These are phyloP conservation scores for Fusarium domesticum DNA, from an alignment of 2,329 filamentous ascomycete species.

Conservation along the genomic window DNA sequence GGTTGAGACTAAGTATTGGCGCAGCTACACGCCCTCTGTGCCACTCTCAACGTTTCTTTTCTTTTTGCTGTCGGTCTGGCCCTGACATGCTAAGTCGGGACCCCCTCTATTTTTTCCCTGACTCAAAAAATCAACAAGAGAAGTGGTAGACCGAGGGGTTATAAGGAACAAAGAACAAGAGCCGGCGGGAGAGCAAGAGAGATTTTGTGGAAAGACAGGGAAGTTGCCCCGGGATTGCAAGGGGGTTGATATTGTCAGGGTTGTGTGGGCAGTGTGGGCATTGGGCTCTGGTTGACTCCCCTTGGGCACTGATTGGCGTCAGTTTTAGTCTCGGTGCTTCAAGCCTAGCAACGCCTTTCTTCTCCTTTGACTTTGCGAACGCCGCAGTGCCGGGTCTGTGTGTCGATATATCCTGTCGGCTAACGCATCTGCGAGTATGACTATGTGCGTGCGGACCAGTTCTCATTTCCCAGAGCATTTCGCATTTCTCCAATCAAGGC, in stretches of 20 bases:
- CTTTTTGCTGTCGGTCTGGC: no score
- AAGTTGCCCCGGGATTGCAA: background rate
- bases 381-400: slow-evolving; percentile 24
- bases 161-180: background rate
- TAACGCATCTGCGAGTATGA: slow-evolving; percentile 24
- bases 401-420: slow-evolving; percentile 7
- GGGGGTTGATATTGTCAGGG: no score
- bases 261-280: slow-evolving; percentile 28
- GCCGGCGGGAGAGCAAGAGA: background rate
- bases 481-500: slow-evolving; percentile 22
- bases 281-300: slow-evolving; percentile 24
- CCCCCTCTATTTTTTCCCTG: no score
- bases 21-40: no score
- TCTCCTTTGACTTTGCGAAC: slow-evolving; percentile 27
- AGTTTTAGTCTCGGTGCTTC: slow-evolving; percentile 22
- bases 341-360: slow-evolving; percentile 26
- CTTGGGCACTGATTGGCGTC: slow-evolving; percentile 21
- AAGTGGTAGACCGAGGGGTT: no score
- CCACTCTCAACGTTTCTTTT: no score
- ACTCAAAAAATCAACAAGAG: no score
- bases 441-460: slow-evolving; percentile 26
- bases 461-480: slow-evolving; percentile 26
- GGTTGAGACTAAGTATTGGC: no score
- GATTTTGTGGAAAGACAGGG: background rate
- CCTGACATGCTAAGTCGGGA: no score